Conservation (phyloP, 805 yeast genomes). For the Nakazawaea molendinolei region DNA sequence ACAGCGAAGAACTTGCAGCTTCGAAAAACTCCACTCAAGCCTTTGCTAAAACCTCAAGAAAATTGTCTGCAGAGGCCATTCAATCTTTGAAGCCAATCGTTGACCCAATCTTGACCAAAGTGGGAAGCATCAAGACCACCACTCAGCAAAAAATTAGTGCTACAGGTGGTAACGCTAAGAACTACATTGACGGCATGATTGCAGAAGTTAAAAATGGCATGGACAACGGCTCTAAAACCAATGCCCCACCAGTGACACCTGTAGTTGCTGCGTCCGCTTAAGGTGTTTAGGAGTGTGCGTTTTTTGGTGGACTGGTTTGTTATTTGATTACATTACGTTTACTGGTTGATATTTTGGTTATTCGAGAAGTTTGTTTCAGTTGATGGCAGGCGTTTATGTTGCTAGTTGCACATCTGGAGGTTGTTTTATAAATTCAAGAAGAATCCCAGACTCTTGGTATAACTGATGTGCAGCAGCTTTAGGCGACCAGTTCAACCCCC, state of each 20-base stretch:
- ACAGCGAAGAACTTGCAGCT: slow-evolving; percentile 19
- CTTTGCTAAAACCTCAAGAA: slow-evolving; percentile 29
- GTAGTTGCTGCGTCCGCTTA: slow-evolving; percentile 10
- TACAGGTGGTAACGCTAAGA: slow-evolving; percentile 17
- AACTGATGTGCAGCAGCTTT: too few species aligned
- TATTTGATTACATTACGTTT: too few species aligned
- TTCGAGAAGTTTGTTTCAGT: too few species aligned
- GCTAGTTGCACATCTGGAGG: too few species aligned
- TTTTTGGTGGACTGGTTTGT: too few species aligned
- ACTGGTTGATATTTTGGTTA: too few species aligned
- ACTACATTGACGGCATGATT: slow-evolving; percentile 18
- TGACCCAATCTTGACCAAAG: slow-evolving; percentile 20
- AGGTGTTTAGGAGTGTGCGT: too few species aligned
- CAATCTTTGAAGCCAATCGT: slow-evolving; percentile 24
- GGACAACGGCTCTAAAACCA: slow-evolving; percentile 5
- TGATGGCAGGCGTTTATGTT: too few species aligned
- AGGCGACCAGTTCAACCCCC: too few species aligned
- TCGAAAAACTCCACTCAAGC: slow-evolving; percentile 22
- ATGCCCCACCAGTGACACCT: slow-evolving; percentile 2
- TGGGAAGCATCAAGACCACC: slow-evolving; percentile 16
- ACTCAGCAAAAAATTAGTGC: slow-evolving; percentile 3
- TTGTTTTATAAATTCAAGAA: too few species aligned
- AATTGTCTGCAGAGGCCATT: slow-evolving; percentile 29
- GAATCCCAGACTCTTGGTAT: too few species aligned
- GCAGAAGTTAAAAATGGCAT: slow-evolving; percentile 14